These are phyloP conservation scores for Leishmania lainsoni DNA, from an alignment of 208 protist species.

Conservation along the genomic window DNA sequence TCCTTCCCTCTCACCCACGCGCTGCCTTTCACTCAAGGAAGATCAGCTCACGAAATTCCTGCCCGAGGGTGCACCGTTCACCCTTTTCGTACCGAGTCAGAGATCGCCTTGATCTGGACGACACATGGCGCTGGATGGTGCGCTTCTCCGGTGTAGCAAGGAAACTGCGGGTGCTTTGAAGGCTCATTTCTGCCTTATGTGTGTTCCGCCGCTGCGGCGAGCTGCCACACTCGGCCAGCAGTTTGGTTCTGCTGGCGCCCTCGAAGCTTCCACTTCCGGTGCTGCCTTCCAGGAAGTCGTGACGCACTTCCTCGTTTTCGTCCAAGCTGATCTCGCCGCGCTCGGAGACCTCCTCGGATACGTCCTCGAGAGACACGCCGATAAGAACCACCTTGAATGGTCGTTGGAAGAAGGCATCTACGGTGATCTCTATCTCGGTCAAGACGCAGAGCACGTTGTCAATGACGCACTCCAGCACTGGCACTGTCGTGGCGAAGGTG, in stretches of 20 bases:
- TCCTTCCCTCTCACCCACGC: neutral
- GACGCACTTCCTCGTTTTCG: neutral
- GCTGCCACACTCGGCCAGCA: neutral
- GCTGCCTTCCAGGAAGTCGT: neutral
- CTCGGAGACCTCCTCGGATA: slow-evolving; percentile 22
- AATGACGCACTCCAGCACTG: slow-evolving; percentile 70
- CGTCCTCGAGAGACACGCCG: slow-evolving; percentile 60
- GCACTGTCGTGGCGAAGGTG: slow-evolving; percentile 20
- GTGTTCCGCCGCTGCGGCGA: neutral
- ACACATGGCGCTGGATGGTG: neutral
- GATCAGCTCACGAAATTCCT: slow-evolving; percentile 31
- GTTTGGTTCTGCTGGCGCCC: neutral
- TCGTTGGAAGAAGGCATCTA: slow-evolving; percentile 12
- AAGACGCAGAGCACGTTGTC: slow-evolving; percentile 64
- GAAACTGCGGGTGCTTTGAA: neutral
- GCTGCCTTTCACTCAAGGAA: neutral
- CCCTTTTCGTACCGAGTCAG: neutral
- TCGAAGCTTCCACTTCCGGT: neutral
- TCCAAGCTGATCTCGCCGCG: slow-evolving; percentile 7
- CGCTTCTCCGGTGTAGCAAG: neutral
- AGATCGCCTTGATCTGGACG: neutral
- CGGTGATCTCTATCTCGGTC: slow-evolving; percentile 33
- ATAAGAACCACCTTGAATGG: slow-evolving; percentile 27
- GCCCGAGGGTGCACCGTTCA: slow-evolving; percentile 7
- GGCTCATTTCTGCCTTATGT: neutral